Conservation (phyloP, 2,329 filamentous ascomycete species). For the Berkeleyomyces rouxiae region DNA sequence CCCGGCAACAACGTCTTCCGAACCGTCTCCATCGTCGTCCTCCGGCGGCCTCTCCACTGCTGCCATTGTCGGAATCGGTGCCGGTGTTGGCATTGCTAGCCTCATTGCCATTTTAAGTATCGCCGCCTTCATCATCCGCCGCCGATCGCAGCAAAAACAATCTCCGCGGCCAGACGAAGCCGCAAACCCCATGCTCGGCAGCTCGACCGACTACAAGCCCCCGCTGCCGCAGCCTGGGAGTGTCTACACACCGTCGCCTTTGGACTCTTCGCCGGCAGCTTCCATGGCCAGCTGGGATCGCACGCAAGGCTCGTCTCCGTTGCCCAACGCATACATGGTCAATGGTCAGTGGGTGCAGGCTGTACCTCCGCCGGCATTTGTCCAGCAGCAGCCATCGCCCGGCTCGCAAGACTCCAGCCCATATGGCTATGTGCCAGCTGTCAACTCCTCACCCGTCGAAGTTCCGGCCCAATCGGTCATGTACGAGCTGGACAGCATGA, state of each 20-base stretch:
- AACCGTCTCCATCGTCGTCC: neutral
- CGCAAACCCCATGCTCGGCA: constrained; percentile 3
- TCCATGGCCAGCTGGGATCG: constrained; percentile 9
- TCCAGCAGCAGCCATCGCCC: neutral
- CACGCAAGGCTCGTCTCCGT: constrained; percentile 1
- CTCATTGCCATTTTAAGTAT: constrained; percentile 16
- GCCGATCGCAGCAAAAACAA: constrained; percentile 13
- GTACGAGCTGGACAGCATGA: constrained; percentile 11
- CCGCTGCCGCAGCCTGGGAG: neutral
- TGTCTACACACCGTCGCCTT: neutral
- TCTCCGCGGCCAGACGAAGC: neutral
- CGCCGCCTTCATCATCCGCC: constrained; percentile 19
- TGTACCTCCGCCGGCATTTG: neutral
- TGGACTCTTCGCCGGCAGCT: constrained; percentile 1
- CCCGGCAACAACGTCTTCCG: neutral
- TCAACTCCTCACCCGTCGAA: constrained; percentile 4
- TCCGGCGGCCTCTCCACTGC: constrained; percentile 21
- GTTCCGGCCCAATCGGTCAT: constrained; percentile 7
- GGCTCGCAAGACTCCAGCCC: neutral
- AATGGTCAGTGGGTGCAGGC: constrained; percentile 9
- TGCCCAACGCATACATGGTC: constrained; percentile 4
- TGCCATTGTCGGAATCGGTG: constrained; percentile 26
- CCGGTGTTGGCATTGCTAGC: constrained; percentile 22
- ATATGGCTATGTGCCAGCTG: neutral
- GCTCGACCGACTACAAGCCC: neutral